These are phyloP conservation scores for Tulasnella sp. DNA, from an alignment of 768 basidiomycete species.

Conservation along the genomic window DNA sequence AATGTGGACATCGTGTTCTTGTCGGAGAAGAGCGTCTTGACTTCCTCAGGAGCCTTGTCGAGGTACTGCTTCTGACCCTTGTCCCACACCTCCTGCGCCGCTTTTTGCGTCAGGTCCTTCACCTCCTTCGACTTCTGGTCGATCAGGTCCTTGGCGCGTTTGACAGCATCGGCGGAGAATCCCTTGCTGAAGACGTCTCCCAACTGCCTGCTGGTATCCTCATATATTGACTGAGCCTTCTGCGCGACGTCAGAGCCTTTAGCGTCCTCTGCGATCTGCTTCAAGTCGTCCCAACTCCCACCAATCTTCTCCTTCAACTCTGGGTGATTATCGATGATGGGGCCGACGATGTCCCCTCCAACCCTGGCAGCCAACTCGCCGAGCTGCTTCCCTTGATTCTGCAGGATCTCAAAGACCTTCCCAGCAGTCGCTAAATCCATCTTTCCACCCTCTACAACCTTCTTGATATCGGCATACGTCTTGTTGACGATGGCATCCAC, in stretches of 20 bases:
- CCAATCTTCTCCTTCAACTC: slow-evolving; percentile 27
- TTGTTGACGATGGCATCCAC: slow-evolving; percentile 30
- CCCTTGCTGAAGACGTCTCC: slow-evolving; percentile 26
- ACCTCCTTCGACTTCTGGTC: slow-evolving; percentile 25
- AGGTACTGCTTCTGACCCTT: slow-evolving; percentile 24
- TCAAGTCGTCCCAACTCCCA: slow-evolving; percentile 25
- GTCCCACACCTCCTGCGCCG: slow-evolving; percentile 25
- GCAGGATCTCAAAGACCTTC: slow-evolving; percentile 25
- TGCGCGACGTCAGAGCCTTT: slow-evolving; percentile 21
- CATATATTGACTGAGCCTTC: slow-evolving; percentile 27
- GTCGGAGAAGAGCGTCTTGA: slow-evolving; percentile 26
- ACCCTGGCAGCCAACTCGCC: slow-evolving; percentile 27
- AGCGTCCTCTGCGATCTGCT: slow-evolving; percentile 21
- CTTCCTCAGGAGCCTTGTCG: slow-evolving; percentile 24
- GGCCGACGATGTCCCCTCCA: slow-evolving; percentile 23
- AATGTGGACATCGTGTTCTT: slow-evolving; percentile 22
- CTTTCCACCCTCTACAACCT: slow-evolving; percentile 21
- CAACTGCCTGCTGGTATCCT: slow-evolving; percentile 21
- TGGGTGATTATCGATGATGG: slow-evolving; percentile 26
- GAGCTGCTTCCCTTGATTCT: slow-evolving; percentile 24
- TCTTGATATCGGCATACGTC: slow-evolving; percentile 31
- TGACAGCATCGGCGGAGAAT: slow-evolving; percentile 23
- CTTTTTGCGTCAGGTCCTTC: slow-evolving; percentile 22
- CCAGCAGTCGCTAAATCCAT: slow-evolving; percentile 25
- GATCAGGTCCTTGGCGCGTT: slow-evolving; percentile 23